Evolutionary conservation across 768 basidiomycete genomes (phyloP).

Genomic region (Tephrocybe sp.): DNA sequence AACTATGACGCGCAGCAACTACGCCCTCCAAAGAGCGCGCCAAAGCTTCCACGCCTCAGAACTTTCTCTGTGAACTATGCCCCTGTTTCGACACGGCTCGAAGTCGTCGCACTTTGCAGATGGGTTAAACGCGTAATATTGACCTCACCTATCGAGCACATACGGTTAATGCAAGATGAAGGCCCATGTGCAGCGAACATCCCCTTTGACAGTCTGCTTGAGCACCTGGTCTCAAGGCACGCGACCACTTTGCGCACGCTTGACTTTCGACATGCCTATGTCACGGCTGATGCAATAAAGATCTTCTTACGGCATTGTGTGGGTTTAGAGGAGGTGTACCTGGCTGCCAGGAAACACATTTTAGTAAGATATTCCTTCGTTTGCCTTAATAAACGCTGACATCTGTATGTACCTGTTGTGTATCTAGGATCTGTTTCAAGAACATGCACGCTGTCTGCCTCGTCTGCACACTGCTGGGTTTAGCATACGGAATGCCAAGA

Average conservation of each 20-base stretch:
- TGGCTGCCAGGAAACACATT: constrained; percentile 26
- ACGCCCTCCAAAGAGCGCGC: constrained; percentile 23
- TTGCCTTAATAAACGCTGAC: not conserved
- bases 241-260: constrained; percentile 25
- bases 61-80: constrained; percentile 29
- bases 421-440: constrained; percentile 24
- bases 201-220: constrained; percentile 31
- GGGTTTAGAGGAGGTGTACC: constrained; percentile 32
- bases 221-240: constrained; percentile 31
- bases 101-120: constrained; percentile 26
- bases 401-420: not conserved
- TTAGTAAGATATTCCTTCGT: constrained; percentile 25
- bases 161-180: constrained; percentile 24
- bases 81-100: constrained; percentile 12
- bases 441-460: constrained; percentile 16
- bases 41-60: constrained; percentile 24
- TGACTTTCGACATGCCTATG: constrained; percentile 17
- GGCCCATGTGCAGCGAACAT: constrained; percentile 9
- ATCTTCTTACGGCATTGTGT: constrained; percentile 28
- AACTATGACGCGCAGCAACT: constrained; percentile 36
- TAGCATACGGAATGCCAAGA: constrained; percentile 28
- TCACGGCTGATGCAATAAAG: constrained; percentile 17
- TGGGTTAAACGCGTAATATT: constrained; percentile 34
- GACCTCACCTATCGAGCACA: constrained; percentile 26
- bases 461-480: constrained; percentile 31